Conservation (phyloP, 2,329 filamentous ascomycete genomes). For the Colletotrichum sp. region DNA sequence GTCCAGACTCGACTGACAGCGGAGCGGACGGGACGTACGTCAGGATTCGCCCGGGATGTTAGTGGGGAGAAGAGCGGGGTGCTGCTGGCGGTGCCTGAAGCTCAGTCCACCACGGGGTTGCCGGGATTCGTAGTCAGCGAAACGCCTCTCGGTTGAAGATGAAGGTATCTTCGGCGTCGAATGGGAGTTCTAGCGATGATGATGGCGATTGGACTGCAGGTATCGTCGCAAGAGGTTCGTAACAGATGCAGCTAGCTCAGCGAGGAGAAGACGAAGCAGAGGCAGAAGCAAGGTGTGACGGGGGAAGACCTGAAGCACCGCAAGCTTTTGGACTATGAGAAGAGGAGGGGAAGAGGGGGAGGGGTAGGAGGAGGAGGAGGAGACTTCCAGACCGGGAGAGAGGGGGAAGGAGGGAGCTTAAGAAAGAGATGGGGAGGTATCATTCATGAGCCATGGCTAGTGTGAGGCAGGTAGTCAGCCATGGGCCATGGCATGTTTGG, state of each 20-base stretch:
- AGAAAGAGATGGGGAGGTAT: slow-evolving; percentile 2
- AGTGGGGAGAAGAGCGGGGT: slow-evolving; percentile 14
- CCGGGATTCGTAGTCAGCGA: slow-evolving; percentile 4
- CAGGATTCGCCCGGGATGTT: slow-evolving; percentile 13
- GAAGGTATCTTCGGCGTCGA: neutral
- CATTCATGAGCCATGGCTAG: neutral
- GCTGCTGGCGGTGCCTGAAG: slow-evolving; percentile 14
- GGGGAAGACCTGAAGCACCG: neutral
- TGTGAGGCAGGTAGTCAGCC: neutral
- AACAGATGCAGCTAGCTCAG: neutral
- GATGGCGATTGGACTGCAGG: neutral
- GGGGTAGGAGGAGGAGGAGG: neutral
- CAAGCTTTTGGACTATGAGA: neutral
- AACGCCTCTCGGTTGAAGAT: neutral
- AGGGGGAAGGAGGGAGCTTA: slow-evolving; percentile 2
- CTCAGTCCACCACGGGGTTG: slow-evolving; percentile 12
- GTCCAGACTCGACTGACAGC: slow-evolving; percentile 10
- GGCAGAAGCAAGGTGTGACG: neutral
- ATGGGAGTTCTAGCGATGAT: neutral
- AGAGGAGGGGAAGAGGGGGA: neutral
- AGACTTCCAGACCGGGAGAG: neutral
- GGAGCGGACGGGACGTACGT: slow-evolving; percentile 8
- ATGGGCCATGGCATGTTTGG: slow-evolving; percentile 11
- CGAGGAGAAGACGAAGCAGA: neutral
- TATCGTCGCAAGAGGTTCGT: neutral